Conservation (phyloP, 23 red algal genomes). For the Pyropia haitanensis region DNA sequence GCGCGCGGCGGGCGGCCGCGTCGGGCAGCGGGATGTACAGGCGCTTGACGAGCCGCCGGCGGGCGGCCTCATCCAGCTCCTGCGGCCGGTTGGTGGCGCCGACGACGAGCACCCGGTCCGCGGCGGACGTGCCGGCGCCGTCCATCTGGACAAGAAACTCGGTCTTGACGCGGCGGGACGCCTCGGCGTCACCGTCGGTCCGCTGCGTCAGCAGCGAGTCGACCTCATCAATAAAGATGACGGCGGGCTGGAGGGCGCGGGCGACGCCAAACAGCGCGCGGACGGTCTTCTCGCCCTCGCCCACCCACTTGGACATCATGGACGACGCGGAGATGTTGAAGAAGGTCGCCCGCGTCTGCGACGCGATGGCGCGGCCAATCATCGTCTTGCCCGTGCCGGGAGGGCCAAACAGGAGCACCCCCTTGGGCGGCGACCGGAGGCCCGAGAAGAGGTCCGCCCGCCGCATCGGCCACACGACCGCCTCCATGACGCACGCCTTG, state of each 20-base stretch:
- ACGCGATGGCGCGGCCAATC: conserved; percentile 85
- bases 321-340: conserved; percentile 84
- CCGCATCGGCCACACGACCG: conserved; percentile 87
- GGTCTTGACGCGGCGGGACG: conserved; percentile 82
- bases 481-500: conserved; percentile 90
- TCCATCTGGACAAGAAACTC: conserved; percentile 99
- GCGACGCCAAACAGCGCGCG: conserved; percentile 82
- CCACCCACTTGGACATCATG: conserved; percentile 92
- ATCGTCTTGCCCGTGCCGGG: conserved; percentile 99
- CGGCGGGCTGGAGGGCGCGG: conserved; percentile 66
- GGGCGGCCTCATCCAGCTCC: conserved; percentile 86
- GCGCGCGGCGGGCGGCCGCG: conserved; percentile 23
- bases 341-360: conserved; percentile 70
- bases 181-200: conserved; percentile 70
- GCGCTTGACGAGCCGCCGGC: conserved; percentile 70
- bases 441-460: conserved; percentile 82
- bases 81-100: conserved; percentile 93
- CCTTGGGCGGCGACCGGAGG: conserved; percentile 71
- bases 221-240: conserved; percentile 99
- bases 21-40: conserved; percentile 98
- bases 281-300: conserved; percentile 94
- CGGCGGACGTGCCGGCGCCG: conserved; percentile 59
- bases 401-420: conserved; percentile 89
- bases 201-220: conserved; percentile 70
- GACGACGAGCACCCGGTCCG: conserved; percentile 90